Evolutionary conservation across 2,329 filamentous ascomycete species (phyloP).

Genomic region (Lecanicillium sp.): DNA sequence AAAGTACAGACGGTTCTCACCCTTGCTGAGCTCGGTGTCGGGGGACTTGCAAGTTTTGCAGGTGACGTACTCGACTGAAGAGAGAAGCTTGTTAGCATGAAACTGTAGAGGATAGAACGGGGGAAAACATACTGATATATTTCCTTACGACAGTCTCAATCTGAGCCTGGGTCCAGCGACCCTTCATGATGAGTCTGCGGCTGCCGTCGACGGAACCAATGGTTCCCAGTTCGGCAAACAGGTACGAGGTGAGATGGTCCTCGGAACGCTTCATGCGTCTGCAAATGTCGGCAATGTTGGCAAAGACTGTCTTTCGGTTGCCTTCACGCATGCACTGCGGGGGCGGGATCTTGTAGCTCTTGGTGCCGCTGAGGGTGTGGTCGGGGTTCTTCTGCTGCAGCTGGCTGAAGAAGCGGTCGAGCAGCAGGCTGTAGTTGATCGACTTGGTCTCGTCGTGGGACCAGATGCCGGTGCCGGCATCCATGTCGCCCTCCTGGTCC

Average conservation of each 20-base stretch:
- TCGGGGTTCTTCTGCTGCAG: conserved; percentile 96
- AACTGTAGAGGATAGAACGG: neutral
- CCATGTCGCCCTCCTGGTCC: conserved; percentile 67
- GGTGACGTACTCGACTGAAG: conserved; percentile 84
- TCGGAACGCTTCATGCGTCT: conserved; percentile 99
- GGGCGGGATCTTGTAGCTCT: conserved; percentile 98
- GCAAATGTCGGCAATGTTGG: conserved; percentile 97
- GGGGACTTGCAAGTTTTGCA: conserved; percentile 97
- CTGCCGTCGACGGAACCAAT: conserved; percentile 91
- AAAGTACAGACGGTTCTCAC: conserved; percentile 98
- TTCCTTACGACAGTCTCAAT: conserved; percentile 94
- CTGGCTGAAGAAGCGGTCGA: conserved; percentile 89
- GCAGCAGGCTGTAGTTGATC: conserved; percentile 79
- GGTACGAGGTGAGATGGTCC: conserved; percentile 93
- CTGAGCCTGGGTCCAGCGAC: conserved; percentile 99
- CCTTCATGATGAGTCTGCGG: conserved; percentile 94
- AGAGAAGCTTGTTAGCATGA: neutral
- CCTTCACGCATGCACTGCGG: conserved; percentile 98
- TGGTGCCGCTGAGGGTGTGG: conserved; percentile 77
- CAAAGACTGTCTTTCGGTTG: conserved; percentile 99
- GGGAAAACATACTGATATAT: conserved; percentile 71
- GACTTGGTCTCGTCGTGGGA: conserved; percentile 67
- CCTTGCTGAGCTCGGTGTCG: conserved; percentile 95
- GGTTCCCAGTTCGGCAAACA: conserved; percentile 97
- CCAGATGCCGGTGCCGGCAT: conserved; percentile 87